Conservation (phyloP, 2,329 filamentous ascomycete genomes). For the Conoideocrella luteorostrata region DNA sequence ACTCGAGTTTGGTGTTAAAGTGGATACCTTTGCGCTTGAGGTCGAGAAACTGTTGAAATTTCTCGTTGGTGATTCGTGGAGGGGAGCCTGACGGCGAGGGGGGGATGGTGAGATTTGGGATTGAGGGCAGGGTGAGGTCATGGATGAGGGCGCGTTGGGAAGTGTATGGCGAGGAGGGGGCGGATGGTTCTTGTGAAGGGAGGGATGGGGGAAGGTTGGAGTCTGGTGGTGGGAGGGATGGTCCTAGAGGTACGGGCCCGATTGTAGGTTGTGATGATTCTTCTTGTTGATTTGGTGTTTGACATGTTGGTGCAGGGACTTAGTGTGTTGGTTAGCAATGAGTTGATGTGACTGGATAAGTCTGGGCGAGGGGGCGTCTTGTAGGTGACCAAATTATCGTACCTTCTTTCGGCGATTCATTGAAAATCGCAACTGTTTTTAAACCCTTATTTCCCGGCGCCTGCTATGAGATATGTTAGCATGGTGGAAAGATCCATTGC, state of each 20-base stretch:
- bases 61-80: constrained; percentile 47
- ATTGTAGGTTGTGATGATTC: constrained; percentile 11
- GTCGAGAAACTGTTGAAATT: constrained; percentile 67
- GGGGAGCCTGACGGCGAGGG: constrained; percentile 62
- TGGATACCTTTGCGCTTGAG: constrained; percentile 73
- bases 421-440: too few relatives aligned
- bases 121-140: constrained; percentile 65
- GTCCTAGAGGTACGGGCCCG: constrained; percentile 30
- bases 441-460: too few relatives aligned
- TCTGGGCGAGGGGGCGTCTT: too few relatives aligned
- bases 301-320: background rate
- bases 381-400: too few relatives aligned
- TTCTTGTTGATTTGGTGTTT: background rate
- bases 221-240: constrained; percentile 29
- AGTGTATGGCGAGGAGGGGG: constrained; percentile 59
- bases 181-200: constrained; percentile 17
- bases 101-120: constrained; percentile 69
- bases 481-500: background rate
- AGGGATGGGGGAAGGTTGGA: constrained; percentile 11
- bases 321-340: too few relatives aligned
- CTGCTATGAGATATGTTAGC: too few relatives aligned
- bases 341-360: too few relatives aligned
- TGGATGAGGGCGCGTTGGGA: constrained; percentile 57
- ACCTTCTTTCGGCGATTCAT: too few relatives aligned
- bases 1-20: constrained; percentile 69